Conservation (phyloP, 1,284 basidiomycete species). For the Leccinum holopus region DNA sequence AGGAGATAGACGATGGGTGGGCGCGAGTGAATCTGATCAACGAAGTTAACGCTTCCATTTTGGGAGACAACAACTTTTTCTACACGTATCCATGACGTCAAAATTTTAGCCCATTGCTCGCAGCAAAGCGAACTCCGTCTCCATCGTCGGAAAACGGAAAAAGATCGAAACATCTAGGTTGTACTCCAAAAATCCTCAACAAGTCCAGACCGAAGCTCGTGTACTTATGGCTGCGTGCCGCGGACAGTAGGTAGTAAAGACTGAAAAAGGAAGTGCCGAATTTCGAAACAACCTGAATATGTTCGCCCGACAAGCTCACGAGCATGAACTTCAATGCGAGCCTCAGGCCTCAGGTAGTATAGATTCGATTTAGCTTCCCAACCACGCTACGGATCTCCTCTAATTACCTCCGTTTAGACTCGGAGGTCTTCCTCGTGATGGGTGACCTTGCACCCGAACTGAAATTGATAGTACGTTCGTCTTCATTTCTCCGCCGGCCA, state of each 20-base stretch:
- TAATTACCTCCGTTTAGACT: neutral
- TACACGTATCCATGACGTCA: too few relatives aligned
- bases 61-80: too few relatives aligned
- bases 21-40: too few relatives aligned
- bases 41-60: too few relatives aligned
- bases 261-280: neutral
- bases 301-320: neutral
- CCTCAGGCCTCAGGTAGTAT: neutral
- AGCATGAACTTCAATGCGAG: neutral
- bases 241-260: neutral
- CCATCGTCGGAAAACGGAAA: neutral
- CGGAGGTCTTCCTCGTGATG: neutral
- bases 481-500: neutral
- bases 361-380: neutral
- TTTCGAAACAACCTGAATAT: neutral
- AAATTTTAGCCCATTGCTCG: neutral
- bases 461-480: neutral
- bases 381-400: neutral
- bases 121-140: neutral
- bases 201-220: neutral
- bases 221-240: neutral
- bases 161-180: neutral
- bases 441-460: neutral
- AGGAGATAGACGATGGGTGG: too few relatives aligned
- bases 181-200: neutral